Evolutionary conservation across 225 moss, liverwort and hornwort species (phyloP), one percentile per base, ranked within the genome.

Genomic region (Polytrichum formosum): DNA sequence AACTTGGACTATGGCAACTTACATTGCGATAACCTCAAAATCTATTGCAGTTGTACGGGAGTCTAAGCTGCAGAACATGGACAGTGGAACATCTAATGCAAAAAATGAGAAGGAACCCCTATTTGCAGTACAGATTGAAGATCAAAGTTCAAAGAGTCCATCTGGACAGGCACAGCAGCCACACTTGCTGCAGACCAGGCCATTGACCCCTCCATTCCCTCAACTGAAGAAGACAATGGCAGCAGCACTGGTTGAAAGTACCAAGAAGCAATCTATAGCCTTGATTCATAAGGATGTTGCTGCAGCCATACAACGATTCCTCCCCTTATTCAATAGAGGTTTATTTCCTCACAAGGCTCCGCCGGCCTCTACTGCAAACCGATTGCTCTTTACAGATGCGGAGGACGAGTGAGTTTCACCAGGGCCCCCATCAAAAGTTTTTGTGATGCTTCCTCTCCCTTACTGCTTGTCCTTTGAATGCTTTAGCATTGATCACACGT

Each of bases 321-420:
- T 73, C 23, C 65, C 80, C 56, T 80, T 85, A 21, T 92, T 94
- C 70, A 98, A 94, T 62, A 70, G 74, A 77, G 84, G 78, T 53
- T 70, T 94, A 59, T 91, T 90, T 65, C 98, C 98, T n/a, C 98
- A 82, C 76, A 89, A 86, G 75, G 83, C 92, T 74, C 98, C 91
- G 71, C 85, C 92, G 62, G 63, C 83, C 46, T 72, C 88, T 74
- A 78, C 84, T 56, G 82, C 90, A 9, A 89, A 80, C 71, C 88
- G 94, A 64, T 78, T 92, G 74, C 80, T 92, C 46, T 98, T 98
- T 78, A 92, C 94, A 55, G 98, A 90, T 79, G 85, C 80, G 20
- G 98, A 98, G 85, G 98, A 98, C 65, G 98, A 92, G 97, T 98
- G 75, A 91, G 97, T 91, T 69, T 71, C 27, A 19, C 66, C 64